phyloP scores from a whole-genome alignment of 2,329 filamentous ascomycete species.

The Aurifilum marmelostoma region DNA sequence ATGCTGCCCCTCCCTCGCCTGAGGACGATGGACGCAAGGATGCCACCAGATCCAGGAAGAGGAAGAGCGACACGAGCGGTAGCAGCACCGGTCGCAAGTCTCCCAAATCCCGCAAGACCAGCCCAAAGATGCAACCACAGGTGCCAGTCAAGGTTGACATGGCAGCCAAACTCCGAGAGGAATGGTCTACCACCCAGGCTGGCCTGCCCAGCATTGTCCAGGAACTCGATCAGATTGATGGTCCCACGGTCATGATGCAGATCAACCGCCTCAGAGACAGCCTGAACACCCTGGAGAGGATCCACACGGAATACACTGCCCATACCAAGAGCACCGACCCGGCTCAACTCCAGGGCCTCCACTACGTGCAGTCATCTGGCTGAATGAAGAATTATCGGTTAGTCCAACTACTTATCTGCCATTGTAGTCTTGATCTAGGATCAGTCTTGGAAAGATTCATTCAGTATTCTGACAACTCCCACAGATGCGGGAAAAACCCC shows the following conservation, averaged over 20 bases:
- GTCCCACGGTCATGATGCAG: conserved; percentile 56
- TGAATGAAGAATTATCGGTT: conserved; percentile 43
- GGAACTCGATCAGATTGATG: conserved; percentile 53
- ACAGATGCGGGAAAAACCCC: not conserved
- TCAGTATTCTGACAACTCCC: not conserved
- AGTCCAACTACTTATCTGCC: conserved; percentile 23
- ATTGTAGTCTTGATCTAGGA: not conserved
- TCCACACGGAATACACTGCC: conserved; percentile 45
- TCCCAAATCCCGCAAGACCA: conserved; percentile 38
- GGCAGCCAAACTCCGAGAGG: conserved; percentile 50
- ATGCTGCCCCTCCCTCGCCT: conserved; percentile 42
- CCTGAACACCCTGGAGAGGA: conserved; percentile 56
- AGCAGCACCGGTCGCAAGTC: conserved; percentile 51
- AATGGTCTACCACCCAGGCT: conserved; percentile 66
- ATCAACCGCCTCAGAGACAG: conserved; percentile 56
- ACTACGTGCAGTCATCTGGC: conserved; percentile 42
- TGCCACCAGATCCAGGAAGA: conserved; percentile 57
- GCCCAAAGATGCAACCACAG: conserved; percentile 36
- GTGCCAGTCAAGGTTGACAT: conserved; percentile 41
- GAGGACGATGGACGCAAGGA: conserved; percentile 36
- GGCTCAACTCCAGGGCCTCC: conserved; percentile 40
- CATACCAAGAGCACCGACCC: conserved; percentile 38
- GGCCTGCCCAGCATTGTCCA: conserved; percentile 63
- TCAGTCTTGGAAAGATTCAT: not conserved
- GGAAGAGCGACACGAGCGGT: conserved; percentile 58